Evolutionary conservation across 345 rosid species (phyloP).

Genomic region (Acer yangbiense): DNA sequence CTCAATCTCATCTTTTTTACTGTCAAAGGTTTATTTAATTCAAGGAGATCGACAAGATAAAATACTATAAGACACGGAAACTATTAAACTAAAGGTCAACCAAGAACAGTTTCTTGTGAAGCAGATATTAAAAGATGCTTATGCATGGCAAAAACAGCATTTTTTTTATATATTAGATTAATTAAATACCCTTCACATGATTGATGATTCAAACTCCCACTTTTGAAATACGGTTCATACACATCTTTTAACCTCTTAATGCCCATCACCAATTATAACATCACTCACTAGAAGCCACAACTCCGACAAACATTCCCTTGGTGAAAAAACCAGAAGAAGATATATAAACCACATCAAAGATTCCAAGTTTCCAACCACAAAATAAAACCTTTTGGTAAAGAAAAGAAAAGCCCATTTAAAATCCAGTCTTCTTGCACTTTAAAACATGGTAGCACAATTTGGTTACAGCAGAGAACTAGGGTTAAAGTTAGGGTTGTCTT

Average conservation of each 20-base stretch:
- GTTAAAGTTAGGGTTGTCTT: not conserved
- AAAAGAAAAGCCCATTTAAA: not conserved
- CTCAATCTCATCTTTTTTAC: not conserved
- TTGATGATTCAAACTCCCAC: not conserved
- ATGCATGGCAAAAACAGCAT: not conserved
- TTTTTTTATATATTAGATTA: not conserved
- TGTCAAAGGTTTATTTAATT: not conserved
- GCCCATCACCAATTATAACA: not conserved
- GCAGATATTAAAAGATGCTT: not conserved
- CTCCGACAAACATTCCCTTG: not conserved
- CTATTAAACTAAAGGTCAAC: not conserved
- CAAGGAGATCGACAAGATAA: not conserved
- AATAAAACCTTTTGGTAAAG: not conserved
- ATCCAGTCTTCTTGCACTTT: not conserved
- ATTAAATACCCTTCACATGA: not conserved
- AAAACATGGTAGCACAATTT: not conserved
- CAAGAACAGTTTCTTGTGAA: not conserved
- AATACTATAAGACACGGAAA: not conserved
- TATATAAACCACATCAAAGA: not conserved
- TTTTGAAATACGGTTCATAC: not conserved
- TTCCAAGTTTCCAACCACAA: not conserved
- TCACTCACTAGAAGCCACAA: conserved; percentile 2
- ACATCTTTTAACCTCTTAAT: not conserved
- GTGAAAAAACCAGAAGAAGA: not conserved
- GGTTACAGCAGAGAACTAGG: not conserved